Conservation (phyloP, 2,329 filamentous ascomycete species). For the Aspergillus carbonarius region DNA sequence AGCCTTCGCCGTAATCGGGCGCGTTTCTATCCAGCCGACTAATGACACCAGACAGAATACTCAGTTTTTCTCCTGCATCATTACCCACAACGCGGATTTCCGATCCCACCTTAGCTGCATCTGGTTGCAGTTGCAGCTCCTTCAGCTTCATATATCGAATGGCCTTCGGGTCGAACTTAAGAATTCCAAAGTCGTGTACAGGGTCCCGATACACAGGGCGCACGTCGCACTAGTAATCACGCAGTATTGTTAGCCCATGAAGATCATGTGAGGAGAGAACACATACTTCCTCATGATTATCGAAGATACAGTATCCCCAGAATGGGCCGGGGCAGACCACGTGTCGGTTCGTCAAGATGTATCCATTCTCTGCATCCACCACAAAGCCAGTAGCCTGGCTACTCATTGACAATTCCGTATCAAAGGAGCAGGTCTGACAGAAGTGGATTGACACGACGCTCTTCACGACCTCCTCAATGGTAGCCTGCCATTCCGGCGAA, state of each 20-base stretch:
- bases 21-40: conserved; percentile 94
- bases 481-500: conserved; percentile 89
- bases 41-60: conserved; percentile 95
- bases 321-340: conserved; percentile 95
- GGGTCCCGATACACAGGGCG: conserved; percentile 97
- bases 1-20: conserved; percentile 95
- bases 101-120: conserved; percentile 80
- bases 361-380: conserved; percentile 88
- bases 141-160: conserved; percentile 97
- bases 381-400: conserved; percentile 98
- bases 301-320: conserved; percentile 97
- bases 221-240: conserved; percentile 72
- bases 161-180: conserved; percentile 90
- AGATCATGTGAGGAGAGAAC: background rate
- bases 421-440: conserved; percentile 96
- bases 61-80: conserved; percentile 96
- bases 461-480: conserved; percentile 88
- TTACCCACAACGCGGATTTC: conserved; percentile 98
- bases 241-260: background rate
- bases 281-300: conserved; percentile 83
- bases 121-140: conserved; percentile 76
- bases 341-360: conserved; percentile 85
- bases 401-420: conserved; percentile 90
- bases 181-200: conserved; percentile 96
- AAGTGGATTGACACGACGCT: conserved; percentile 99